phyloP scores from a whole-genome alignment of 441 rosid genomes.

The Omphalea diandra region DNA sequence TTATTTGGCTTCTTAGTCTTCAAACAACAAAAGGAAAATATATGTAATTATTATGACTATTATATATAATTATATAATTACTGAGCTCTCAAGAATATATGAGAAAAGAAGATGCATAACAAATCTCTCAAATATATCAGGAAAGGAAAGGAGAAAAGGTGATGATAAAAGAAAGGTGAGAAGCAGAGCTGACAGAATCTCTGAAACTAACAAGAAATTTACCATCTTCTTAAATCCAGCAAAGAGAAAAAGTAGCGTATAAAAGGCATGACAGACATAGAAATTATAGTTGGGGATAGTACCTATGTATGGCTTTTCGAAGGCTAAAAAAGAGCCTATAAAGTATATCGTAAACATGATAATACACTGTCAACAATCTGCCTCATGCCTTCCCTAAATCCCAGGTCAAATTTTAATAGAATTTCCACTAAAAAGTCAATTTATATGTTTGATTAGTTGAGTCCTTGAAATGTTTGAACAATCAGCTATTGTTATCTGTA shows the following conservation, averaged over 20 bases:
- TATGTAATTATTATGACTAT: no score
- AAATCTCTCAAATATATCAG: constrained; percentile 1
- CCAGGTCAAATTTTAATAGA: neutral
- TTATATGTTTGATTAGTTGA: neutral
- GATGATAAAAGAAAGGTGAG: neutral
- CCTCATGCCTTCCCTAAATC: neutral
- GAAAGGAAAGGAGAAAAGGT: neutral
- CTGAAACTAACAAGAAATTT: neutral
- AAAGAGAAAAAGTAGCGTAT: neutral
- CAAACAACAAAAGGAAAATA: no score
- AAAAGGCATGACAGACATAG: neutral
- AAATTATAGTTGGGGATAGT: neutral
- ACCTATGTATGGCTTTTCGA: neutral
- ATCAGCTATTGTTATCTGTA: neutral
- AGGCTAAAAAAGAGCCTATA: neutral
- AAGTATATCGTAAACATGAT: neutral
- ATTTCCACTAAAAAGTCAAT: constrained; percentile 6
- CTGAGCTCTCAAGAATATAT: constrained; percentile 26
- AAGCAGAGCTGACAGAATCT: neutral
- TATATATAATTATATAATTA: no score
- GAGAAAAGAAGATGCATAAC: neutral
- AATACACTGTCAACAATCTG: constrained; percentile 1
- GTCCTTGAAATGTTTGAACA: neutral
- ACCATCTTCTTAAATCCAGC: neutral
- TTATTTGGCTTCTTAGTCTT: no score